Evolutionary conservation across 257 asterid genomes (phyloP).

Genomic region (Solanum pinnatisectum): DNA sequence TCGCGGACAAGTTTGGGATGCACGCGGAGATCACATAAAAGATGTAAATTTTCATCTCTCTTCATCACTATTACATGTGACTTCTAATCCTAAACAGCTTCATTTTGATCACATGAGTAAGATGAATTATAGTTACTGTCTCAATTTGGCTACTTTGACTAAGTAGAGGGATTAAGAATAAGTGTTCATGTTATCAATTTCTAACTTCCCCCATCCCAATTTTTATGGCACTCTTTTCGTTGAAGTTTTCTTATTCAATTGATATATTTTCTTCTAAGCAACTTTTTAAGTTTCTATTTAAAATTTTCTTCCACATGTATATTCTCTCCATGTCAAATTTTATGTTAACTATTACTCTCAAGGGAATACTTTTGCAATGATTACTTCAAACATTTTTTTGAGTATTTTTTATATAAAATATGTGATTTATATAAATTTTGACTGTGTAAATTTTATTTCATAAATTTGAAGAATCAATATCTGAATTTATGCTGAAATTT

Average conservation of each 20-base stretch:
- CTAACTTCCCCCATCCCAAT: not conserved
- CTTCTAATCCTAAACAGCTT: not conserved
- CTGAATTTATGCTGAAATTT: not conserved
- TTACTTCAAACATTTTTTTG: not conserved
- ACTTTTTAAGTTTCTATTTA: not conserved
- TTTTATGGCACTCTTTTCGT: not conserved
- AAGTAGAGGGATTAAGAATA: not conserved
- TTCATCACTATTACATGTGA: not conserved
- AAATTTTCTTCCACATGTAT: not conserved
- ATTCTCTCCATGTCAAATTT: not conserved
- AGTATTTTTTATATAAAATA: not conserved
- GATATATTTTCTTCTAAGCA: not conserved
- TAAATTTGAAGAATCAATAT: not conserved
- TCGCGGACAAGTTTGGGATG: constrained; percentile 79
- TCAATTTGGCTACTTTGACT: not conserved
- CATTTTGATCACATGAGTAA: not conserved
- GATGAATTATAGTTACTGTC: not conserved
- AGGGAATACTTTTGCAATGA: not conserved
- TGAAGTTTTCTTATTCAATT: not conserved
- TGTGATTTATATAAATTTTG: not conserved
- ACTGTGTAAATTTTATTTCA: not conserved
- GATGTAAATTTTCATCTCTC: constrained; percentile 42
- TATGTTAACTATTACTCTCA: not conserved
- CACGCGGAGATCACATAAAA: constrained; percentile 64
- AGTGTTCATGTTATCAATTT: not conserved